Evolutionary conservation across 495 filamentous ascomycete species (phyloP), one percentile per base, ranked within the genome.

Genomic region (Tuber melanosporum): DNA sequence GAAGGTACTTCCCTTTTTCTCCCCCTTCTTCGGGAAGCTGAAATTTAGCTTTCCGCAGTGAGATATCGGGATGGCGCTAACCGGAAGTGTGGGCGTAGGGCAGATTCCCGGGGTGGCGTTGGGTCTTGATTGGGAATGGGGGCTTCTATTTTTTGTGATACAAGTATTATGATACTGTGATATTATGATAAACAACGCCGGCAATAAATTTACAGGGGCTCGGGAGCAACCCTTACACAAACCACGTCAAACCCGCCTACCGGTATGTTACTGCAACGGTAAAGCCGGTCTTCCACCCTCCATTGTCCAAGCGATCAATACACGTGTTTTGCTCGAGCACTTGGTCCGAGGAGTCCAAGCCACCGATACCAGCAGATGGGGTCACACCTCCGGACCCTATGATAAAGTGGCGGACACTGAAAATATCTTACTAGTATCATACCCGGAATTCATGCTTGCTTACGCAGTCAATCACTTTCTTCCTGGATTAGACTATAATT

Each of bases 21-120:
- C 52, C n/a, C 52, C 52, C n/a, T 62, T 62, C 52, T 15, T 26
- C n/a, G 3, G 52, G 52, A 62, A 36, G 57, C 57, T 66, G 57
- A 66, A 12, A 36, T 66, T 52, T 66, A 26, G 26, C 12, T 36
- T 36, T 36, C 26, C 15, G 4, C 26, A 32, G 57, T 36, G 26
- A 66, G 26, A 66, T 66, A 66, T 66, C 14, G 57, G 57, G 57
- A 66, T 66, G 57, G 57, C 57, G 57, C 57, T 66, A 66, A 36
- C 57, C 57, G 57, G 26, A 36, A 66, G 26, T 19, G 57, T 66
- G 57, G 32, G 15, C 26, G 32, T 36, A 36, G 57, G 57, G 57
- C 26, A 36, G 57, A 66, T 17, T 66, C 57, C 57, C 14, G 26
- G 26, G 15, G 12, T 32, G 26, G 26, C 14, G 3, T 17, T 15